Conservation (phyloP, 2,329 filamentous ascomycete genomes). For the Cadophora gregata region DNA sequence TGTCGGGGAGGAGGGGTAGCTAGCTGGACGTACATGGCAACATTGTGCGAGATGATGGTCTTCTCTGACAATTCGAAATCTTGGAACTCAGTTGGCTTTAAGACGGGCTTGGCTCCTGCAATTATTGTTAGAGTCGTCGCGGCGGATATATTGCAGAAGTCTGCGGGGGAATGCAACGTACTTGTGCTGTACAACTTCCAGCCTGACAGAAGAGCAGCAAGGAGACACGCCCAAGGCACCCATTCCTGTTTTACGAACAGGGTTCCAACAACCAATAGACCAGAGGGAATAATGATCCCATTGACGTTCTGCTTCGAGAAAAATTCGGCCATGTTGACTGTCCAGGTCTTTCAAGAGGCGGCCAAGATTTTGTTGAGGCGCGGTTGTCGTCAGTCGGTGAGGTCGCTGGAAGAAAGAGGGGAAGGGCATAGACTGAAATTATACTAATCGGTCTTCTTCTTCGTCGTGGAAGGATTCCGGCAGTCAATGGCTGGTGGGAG, state of each 20-base stretch:
- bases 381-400: neutral
- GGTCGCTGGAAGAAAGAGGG: neutral
- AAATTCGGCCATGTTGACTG: conserved; percentile 31
- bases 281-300: conserved; percentile 84
- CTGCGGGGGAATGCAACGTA: conserved; percentile 53
- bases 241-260: conserved; percentile 81
- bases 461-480: neutral
- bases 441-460: neutral
- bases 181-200: conserved; percentile 75
- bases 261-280: conserved; percentile 76
- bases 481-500: conserved; percentile 16
- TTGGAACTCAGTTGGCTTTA: conserved; percentile 88
- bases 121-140: conserved; percentile 23
- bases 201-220: conserved; percentile 70
- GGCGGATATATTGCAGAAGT: neutral
- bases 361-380: conserved; percentile 24
- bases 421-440: neutral
- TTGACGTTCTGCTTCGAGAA: conserved; percentile 70
- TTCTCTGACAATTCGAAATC: conserved; percentile 94
- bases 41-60: conserved; percentile 96
- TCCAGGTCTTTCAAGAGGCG: conserved; percentile 10
- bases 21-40: conserved; percentile 73
- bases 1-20: conserved; percentile 19
- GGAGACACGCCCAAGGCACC: conserved; percentile 70
- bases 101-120: conserved; percentile 76